phyloP scores from a whole-genome alignment of 164 flowering plant genomes.

The Protea cynaroides region DNA sequence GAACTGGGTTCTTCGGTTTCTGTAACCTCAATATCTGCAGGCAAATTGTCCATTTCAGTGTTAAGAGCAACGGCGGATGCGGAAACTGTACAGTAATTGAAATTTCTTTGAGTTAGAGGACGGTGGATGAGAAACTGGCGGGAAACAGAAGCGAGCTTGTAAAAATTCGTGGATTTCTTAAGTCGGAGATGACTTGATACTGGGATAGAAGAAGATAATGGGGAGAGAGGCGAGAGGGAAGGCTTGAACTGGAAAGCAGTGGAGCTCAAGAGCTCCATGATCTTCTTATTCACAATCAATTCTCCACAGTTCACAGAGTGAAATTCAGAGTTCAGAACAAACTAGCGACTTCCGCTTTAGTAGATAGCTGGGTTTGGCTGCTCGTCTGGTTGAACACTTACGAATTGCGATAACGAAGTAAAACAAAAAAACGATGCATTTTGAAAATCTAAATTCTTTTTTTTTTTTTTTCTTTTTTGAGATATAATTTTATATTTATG shows the following conservation, averaged over 20 bases:
- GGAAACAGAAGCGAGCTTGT: conserved; percentile 16
- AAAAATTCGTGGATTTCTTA: conserved; percentile 6
- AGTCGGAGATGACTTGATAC: conserved; percentile 4
- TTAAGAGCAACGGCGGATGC: conserved; percentile 23
- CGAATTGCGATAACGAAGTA: no score
- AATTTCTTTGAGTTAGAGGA: conserved; percentile 10
- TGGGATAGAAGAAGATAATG: conserved; percentile 6
- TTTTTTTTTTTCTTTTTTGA: no score
- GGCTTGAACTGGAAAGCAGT: conserved; percentile 16
- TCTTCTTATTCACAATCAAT: background rate
- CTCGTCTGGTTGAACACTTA: no score
- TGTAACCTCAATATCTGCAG: conserved; percentile 54
- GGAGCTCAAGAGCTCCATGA: conserved; percentile 30
- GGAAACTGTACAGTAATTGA: conserved; percentile 9
- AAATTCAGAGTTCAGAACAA: no score
- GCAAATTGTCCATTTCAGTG: conserved; percentile 43
- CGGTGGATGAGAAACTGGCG: conserved; percentile 19
- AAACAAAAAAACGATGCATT: no score
- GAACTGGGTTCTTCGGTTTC: conserved; percentile 60
- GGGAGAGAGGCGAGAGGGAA: conserved; percentile 8
- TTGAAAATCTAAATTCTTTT: no score
- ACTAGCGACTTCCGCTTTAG: no score
- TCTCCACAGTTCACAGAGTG: no score
- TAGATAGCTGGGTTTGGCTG: no score
- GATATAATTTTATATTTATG: no score